These are phyloP conservation scores for Mortierella claussenii DNA, from an alignment of 192 early-diverging fungal genomes.

Conservation along the genomic window DNA sequence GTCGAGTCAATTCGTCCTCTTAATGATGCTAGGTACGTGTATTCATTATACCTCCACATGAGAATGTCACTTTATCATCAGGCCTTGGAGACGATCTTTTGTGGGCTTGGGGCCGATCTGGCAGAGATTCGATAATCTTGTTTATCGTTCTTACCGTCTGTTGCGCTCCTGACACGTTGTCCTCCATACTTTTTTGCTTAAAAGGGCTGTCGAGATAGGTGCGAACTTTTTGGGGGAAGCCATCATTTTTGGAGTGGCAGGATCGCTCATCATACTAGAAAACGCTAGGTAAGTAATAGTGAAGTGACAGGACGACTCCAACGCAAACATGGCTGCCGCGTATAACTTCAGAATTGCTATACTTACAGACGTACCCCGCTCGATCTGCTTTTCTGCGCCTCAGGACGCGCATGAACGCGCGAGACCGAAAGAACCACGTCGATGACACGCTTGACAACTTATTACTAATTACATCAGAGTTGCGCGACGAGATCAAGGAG, in stretches of 20 bases:
- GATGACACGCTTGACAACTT: slow-evolving; percentile 67
- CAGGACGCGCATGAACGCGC: slow-evolving; percentile 60
- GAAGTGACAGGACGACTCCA: not conserved
- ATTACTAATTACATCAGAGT: slow-evolving; percentile 50
- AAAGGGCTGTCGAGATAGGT: slow-evolving; percentile 79
- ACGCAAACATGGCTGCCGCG: no score
- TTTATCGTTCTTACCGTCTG: not conserved
- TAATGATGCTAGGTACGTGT: slow-evolving; percentile 72
- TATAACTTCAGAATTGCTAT: no score
- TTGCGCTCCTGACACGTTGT: not conserved
- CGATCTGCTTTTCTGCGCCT: no score
- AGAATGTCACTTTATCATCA: no score
- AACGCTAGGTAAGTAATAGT: slow-evolving; percentile 66
- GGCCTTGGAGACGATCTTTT: no score
- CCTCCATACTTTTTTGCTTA: not conserved
- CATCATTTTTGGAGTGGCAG: slow-evolving; percentile 81
- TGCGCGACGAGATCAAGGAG: slow-evolving; percentile 56
- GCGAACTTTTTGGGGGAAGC: slow-evolving; percentile 84
- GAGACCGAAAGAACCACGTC: slow-evolving; percentile 60
- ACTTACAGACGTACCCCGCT: no score
- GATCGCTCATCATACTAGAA: slow-evolving; percentile 76
- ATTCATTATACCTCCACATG: no score
- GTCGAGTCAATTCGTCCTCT: slow-evolving; percentile 80
- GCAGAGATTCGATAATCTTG: not conserved
- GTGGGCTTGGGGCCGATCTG: not conserved